A percentile compares a stretch with the other conserved stretches of the same genome.
phyloP scores from a whole-genome alignment of 1,284 basidiomycete genomes.

The Earliella scabrosa region DNA sequence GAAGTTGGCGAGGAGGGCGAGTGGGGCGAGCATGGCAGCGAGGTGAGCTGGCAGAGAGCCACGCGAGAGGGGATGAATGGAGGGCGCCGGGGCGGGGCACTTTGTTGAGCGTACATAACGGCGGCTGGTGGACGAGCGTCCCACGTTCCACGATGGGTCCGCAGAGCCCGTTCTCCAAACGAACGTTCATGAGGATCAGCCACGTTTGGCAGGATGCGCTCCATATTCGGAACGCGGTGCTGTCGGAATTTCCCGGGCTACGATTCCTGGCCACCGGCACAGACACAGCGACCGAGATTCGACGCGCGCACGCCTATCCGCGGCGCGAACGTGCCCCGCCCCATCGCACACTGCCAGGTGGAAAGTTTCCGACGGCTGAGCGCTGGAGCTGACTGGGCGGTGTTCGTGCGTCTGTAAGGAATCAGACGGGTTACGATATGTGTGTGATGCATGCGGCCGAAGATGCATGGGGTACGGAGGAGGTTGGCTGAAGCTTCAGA shows the following conservation, averaged over 20 bases:
- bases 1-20: slow-evolving; percentile 24
- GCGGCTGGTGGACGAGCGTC: not conserved
- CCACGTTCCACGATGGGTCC: slow-evolving; percentile 20
- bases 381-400: no score
- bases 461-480: no score
- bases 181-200: slow-evolving; percentile 23
- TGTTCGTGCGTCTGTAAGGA: no score
- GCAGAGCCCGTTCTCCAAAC: slow-evolving; percentile 4
- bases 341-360: no score
- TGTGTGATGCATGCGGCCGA: no score
- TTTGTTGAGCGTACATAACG: not conserved
- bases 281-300: no score
- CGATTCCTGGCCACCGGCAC: not conserved
- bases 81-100: not conserved
- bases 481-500: no score
- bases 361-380: no score
- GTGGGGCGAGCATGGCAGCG: slow-evolving; percentile 24
- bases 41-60: not conserved
- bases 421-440: no score
- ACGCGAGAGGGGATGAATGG: not conserved
- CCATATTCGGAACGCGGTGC: slow-evolving; percentile 9
- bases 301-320: no score
- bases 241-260: not conserved
- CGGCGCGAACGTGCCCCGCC: no score
- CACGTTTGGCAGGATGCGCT: slow-evolving; percentile 7